Percentiles rank a stretch among this genome's conserved stretches.
Conservation (phyloP, 2,329 filamentous ascomycete genomes). For the Colletotrichum lupini region DNA sequence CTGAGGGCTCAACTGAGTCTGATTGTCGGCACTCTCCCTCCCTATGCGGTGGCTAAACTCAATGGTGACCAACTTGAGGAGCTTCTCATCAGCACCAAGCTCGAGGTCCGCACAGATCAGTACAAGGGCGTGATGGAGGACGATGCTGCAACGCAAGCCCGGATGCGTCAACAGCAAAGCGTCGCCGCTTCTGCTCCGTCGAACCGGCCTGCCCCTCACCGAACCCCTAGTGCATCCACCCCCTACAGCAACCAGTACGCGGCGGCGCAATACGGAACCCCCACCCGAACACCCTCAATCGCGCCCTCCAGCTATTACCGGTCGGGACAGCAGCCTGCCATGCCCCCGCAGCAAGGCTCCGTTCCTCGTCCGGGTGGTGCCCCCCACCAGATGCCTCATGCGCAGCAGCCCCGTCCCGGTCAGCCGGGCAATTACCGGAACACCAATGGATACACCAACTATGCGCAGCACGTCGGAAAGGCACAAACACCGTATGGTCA, state of each 20-base stretch:
- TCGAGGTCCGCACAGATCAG: constrained; percentile 78
- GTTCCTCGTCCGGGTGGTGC: constrained; percentile 40
- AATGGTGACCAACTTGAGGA: constrained; percentile 88
- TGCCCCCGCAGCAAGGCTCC: constrained; percentile 51
- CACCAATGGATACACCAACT: constrained; percentile 60
- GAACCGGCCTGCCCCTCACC: constrained; percentile 48
- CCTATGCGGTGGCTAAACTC: constrained; percentile 86
- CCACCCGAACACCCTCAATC: constrained; percentile 56
- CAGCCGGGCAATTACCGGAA: constrained; percentile 56
- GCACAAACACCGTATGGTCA: constrained; percentile 64
- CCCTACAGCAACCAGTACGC: constrained; percentile 57
- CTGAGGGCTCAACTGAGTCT: constrained; percentile 80
- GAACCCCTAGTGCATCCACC: constrained; percentile 50
- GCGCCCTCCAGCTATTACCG: constrained; percentile 58
- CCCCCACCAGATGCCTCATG: constrained; percentile 40
- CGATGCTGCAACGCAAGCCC: constrained; percentile 70
- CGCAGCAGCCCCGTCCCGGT: constrained; percentile 43
- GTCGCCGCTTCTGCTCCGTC: constrained; percentile 39
- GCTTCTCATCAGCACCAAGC: constrained; percentile 82
- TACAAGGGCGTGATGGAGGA: constrained; percentile 86
- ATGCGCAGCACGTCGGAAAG: constrained; percentile 63
- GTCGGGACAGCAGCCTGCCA: constrained; percentile 51
- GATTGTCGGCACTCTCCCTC: constrained; percentile 80
- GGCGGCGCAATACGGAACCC: constrained; percentile 58
- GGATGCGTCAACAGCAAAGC: constrained; percentile 53